A percentile compares a stretch with the other conserved stretches of the same genome.
phyloP scores from a whole-genome alignment of 2,329 filamentous ascomycete genomes.

The Purpureocillium lavendulum region DNA sequence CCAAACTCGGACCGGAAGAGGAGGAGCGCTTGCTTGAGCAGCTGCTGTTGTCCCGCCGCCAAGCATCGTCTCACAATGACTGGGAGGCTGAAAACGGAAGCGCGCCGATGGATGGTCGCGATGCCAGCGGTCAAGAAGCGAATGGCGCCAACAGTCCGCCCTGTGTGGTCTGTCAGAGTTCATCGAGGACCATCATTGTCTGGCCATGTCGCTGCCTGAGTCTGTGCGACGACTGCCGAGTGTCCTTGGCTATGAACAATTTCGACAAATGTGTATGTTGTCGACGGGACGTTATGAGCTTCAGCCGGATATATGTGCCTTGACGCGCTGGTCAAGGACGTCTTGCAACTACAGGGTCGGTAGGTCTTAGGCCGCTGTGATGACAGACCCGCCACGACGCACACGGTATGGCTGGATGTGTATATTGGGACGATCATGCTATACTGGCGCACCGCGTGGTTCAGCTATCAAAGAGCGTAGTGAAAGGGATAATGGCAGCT shows the following conservation, averaged over 20 bases:
- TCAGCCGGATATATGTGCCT: conserved; percentile 86
- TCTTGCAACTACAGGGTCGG: too few species aligned
- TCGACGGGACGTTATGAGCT: conserved; percentile 77
- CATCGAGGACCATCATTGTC: conserved; percentile 80
- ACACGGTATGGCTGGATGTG: too few species aligned
- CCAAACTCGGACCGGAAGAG: conserved; percentile 46
- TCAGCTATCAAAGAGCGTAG: too few species aligned
- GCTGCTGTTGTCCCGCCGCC: conserved; percentile 45
- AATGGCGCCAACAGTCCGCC: conserved; percentile 66
- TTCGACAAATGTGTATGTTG: conserved; percentile 96
- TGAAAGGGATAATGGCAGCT: too few species aligned
- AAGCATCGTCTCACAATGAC: conserved; percentile 6
- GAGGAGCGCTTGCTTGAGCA: conserved; percentile 54
- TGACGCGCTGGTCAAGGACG: conserved; percentile 1
- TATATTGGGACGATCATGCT: too few species aligned
- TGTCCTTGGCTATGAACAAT: conserved; percentile 92
- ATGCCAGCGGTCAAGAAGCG: conserved; percentile 51
- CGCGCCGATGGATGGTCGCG: conserved; percentile 48
- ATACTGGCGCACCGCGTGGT: too few species aligned
- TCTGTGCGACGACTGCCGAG: conserved; percentile 88
- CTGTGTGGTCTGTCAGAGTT: conserved; percentile 87
- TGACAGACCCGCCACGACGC: too few species aligned
- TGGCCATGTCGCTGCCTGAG: conserved; percentile 96
- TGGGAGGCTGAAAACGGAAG: conserved; percentile 6
- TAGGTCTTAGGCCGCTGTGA: too few species aligned